Percentiles rank a stretch among this genome's conserved stretches.
Conservation (phyloP, 768 basidiomycete genomes). For the Artomyces pyxidatus region DNA sequence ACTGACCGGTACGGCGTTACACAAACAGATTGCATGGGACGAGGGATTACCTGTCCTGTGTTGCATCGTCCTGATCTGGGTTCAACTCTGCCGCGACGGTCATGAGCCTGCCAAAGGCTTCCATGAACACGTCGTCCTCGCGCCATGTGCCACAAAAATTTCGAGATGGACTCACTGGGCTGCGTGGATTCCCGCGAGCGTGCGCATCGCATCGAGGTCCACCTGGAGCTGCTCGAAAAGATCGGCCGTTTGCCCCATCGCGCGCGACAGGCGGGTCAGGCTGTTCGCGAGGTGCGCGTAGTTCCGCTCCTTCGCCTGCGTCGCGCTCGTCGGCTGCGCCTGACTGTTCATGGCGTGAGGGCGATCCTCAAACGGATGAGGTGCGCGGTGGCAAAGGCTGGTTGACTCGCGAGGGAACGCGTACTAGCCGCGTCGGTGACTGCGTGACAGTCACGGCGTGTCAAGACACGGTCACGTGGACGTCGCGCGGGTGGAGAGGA, state of each 20-base stretch:
- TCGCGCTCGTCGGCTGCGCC: conserved; percentile 47
- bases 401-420: too few species aligned
- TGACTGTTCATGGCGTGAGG: conserved; percentile 15
- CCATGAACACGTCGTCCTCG: too few species aligned
- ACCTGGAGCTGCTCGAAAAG: conserved; percentile 69
- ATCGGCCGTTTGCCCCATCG: conserved; percentile 65
- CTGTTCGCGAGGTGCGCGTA: conserved; percentile 70
- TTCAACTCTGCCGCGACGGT: not conserved
- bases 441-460: too few species aligned
- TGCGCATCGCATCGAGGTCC: conserved; percentile 72
- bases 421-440: too few species aligned
- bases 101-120: not conserved
- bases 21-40: too few species aligned
- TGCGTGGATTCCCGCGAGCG: conserved; percentile 70
- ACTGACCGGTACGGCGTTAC: too few species aligned
- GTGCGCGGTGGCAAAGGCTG: not conserved
- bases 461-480: too few species aligned
- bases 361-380: not conserved
- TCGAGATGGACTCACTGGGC: conserved; percentile 55
- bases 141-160: too few species aligned
- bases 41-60: not conserved
- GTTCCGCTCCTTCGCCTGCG: conserved; percentile 73
- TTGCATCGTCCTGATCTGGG: not conserved
- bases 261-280: conserved; percentile 57
- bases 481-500: too few species aligned